A percentile compares a stretch with the other conserved stretches of the same genome.
phyloP scores from a whole-genome alignment of 2,329 filamentous ascomycete species.

The Myriangium duriaei region DNA sequence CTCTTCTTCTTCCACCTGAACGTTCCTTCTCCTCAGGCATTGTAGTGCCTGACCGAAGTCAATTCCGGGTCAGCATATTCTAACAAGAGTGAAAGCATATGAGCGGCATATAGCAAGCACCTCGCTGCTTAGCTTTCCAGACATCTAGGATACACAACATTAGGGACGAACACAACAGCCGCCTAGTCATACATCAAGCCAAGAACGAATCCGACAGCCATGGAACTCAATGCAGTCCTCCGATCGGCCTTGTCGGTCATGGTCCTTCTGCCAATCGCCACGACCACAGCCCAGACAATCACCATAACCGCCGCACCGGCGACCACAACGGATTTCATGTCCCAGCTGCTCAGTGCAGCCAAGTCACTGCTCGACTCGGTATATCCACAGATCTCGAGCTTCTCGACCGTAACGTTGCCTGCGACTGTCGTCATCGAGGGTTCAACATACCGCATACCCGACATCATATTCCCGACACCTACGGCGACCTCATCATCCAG shows the following conservation, averaged over 20 bases:
- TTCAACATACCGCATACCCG: slow-evolving; percentile 12
- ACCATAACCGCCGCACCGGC: neutral
- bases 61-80: too few species aligned
- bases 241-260: too few species aligned
- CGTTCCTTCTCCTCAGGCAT: slow-evolving; percentile 3
- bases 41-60: too few species aligned
- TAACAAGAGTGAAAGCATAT: too few species aligned
- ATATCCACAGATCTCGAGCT: slow-evolving; percentile 9
- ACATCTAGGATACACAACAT: too few species aligned
- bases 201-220: too few species aligned
- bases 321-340: slow-evolving; percentile 2
- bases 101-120: too few species aligned
- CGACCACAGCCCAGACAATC: neutral
- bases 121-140: too few species aligned
- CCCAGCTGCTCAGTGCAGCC: slow-evolving; percentile 2
- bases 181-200: too few species aligned
- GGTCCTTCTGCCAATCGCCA: too few species aligned
- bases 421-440: slow-evolving; percentile 13
- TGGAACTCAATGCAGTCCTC: too few species aligned
- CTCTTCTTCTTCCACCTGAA: neutral
- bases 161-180: too few species aligned
- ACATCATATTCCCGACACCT: slow-evolving; percentile 5
- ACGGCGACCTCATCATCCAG: slow-evolving; percentile 7
- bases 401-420: slow-evolving; percentile 13
- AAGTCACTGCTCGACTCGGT: slow-evolving; percentile 8